phyloP scores from a whole-genome alignment of 768 basidiomycete genomes.

The Auriculariales sp. region DNA sequence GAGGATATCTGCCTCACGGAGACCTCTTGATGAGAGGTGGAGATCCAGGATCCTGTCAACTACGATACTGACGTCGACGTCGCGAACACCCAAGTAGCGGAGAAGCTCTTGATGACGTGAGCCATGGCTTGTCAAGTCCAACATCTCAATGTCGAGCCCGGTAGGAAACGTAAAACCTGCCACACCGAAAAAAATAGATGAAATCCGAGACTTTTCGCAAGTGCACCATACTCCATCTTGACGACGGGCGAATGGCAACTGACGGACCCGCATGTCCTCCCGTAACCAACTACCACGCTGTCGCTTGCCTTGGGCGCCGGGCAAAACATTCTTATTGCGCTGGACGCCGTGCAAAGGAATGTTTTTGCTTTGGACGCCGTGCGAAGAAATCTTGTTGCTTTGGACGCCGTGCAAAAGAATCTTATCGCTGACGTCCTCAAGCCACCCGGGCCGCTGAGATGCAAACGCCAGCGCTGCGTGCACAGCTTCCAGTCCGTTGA shows the following conservation, averaged over 20 bases:
- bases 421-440: background rate
- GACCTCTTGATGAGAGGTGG: background rate
- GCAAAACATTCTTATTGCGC: too few species aligned
- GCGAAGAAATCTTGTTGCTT: background rate
- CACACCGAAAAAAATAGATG: background rate
- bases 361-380: too few species aligned
- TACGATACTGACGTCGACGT: background rate
- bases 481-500: background rate
- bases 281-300: background rate
- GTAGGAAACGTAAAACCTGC: background rate
- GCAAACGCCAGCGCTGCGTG: background rate
- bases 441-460: background rate
- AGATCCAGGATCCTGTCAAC: background rate
- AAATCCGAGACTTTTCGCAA: background rate
- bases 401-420: background rate
- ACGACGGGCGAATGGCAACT: background rate
- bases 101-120: background rate
- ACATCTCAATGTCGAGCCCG: background rate
- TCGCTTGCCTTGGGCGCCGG: too few species aligned
- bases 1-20: too few species aligned
- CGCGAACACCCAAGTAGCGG: background rate
- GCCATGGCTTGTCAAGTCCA: background rate
- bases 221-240: background rate
- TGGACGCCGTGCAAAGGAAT: too few species aligned
- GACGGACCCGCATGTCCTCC: background rate